Conservation (phyloP, 2,329 filamentous ascomycete genomes). For the Aspergillus eucalypticola region DNA sequence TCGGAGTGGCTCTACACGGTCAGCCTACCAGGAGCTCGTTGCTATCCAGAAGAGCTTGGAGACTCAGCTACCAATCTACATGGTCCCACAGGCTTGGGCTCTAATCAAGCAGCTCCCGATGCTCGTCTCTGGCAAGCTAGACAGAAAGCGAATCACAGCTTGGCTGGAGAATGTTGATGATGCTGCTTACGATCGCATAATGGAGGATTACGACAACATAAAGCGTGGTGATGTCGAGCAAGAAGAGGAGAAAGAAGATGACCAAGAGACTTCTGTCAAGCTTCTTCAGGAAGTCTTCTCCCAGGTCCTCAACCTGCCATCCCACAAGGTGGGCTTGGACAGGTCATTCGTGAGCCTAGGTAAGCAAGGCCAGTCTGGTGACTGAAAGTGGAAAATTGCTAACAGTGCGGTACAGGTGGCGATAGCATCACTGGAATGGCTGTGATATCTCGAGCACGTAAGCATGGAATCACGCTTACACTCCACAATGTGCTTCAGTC, state of each 20-base stretch:
- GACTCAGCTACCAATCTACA: constrained; percentile 47
- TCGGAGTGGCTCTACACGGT: constrained; percentile 21
- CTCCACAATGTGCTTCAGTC: constrained; percentile 39
- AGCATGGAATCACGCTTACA: constrained; percentile 34
- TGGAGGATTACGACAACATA: constrained; percentile 37
- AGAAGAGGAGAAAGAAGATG: constrained; percentile 15
- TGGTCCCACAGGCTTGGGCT: constrained; percentile 46
- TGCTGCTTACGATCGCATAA: constrained; percentile 41
- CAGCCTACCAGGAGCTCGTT: constrained; percentile 32
- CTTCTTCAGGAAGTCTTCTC: constrained; percentile 35
- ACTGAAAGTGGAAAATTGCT: constrained; percentile 1
- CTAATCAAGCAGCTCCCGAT: constrained; percentile 44
- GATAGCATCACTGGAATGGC: constrained; percentile 45
- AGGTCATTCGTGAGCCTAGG: constrained; percentile 41
- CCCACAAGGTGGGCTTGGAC: constrained; percentile 35
- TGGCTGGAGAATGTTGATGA: constrained; percentile 51
- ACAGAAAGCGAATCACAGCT: constrained; percentile 40
- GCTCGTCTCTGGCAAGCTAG: constrained; percentile 39
- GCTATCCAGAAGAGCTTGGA: constrained; percentile 41
- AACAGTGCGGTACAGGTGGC: constrained; percentile 30
- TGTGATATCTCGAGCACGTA: constrained; percentile 40
- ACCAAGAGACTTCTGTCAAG: constrained; percentile 20
- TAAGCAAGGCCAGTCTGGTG: constrained; percentile 17
- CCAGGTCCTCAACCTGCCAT: constrained; percentile 38
- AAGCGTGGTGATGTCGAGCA: constrained; percentile 25